A percentile compares a stretch with the other conserved stretches of the same genome.
Evolutionary conservation across 306 rosid species (phyloP).

Genomic region (Sicyos baderoa): DNA sequence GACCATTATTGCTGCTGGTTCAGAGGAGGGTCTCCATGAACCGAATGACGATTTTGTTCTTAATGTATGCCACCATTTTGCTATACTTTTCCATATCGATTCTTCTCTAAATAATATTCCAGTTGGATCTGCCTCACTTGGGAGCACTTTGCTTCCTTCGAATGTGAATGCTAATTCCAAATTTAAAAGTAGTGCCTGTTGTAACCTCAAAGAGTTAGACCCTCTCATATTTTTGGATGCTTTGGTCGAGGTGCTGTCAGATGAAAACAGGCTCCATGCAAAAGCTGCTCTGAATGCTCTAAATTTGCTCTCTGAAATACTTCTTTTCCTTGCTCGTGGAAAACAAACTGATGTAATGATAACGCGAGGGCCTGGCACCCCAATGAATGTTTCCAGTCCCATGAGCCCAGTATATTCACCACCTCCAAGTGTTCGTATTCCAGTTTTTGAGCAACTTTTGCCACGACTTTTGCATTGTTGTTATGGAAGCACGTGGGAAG

Average conservation of each 20-base stretch:
- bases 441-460: slow-evolving; percentile 85
- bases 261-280: slow-evolving; percentile 90
- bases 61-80: slow-evolving; percentile 94
- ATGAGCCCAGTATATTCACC: slow-evolving; percentile 96
- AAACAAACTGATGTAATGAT: slow-evolving; percentile 81
- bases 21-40: slow-evolving; percentile 78
- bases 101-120: slow-evolving; percentile 47
- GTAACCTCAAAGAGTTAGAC: slow-evolving; percentile 89
- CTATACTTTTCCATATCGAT: slow-evolving; percentile 76
- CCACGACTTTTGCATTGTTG: slow-evolving; percentile 97
- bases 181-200: slow-evolving; percentile 47
- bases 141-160: slow-evolving; percentile 51
- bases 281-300: slow-evolving; percentile 86
- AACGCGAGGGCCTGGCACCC: slow-evolving; percentile 93
- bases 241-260: slow-evolving; percentile 91
- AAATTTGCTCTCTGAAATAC: slow-evolving; percentile 82
- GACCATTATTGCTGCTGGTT: slow-evolving; percentile 84
- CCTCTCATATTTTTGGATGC: slow-evolving; percentile 90
- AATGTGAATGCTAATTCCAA: slow-evolving; percentile 50
- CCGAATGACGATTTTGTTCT: slow-evolving; percentile 75
- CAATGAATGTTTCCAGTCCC: slow-evolving; percentile 98
- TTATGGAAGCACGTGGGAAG: slow-evolving; percentile 95
- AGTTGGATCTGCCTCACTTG: slow-evolving; percentile 37
- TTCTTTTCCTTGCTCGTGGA: slow-evolving; percentile 82
- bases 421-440: slow-evolving; percentile 90